Evolutionary conservation across 225 moss, liverwort and hornwort genomes (phyloP).

Genomic region (Sphagnum tenellum): DNA sequence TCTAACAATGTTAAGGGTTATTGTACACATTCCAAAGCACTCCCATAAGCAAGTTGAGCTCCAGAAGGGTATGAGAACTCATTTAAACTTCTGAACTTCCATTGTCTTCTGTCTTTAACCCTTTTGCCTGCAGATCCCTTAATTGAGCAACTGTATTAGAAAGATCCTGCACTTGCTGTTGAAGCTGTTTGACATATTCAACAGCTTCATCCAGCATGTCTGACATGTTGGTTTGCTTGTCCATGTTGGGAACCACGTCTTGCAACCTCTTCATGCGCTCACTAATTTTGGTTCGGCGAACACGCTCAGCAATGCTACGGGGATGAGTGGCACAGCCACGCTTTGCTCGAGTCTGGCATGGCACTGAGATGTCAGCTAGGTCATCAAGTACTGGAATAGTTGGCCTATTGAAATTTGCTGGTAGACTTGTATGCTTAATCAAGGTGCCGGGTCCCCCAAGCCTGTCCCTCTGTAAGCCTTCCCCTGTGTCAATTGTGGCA

Average conservation of each 20-base stretch:
- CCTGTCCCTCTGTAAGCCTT: slow-evolving; percentile 15
- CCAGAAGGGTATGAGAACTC: too few relatives aligned
- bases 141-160: slow-evolving; percentile 29
- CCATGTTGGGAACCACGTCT: slow-evolving; percentile 53
- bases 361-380: slow-evolving; percentile 26
- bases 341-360: slow-evolving; percentile 41
- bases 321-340: slow-evolving; percentile 58
- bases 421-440: slow-evolving; percentile 39
- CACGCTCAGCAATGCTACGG: slow-evolving; percentile 57
- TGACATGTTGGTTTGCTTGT: slow-evolving; percentile 55
- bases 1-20: too few relatives aligned
- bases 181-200: slow-evolving; percentile 55
- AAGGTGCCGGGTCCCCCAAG: slow-evolving; percentile 22
- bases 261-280: slow-evolving; percentile 69
- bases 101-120: slow-evolving; percentile 2
- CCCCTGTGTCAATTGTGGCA: slow-evolving; percentile 19
- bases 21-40: too few relatives aligned
- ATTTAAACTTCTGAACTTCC: too few relatives aligned
- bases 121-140: slow-evolving; percentile 1
- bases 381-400: slow-evolving; percentile 35
- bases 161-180: slow-evolving; percentile 46
- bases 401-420: slow-evolving; percentile 20
- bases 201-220: slow-evolving; percentile 68
- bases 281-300: slow-evolving; percentile 48
- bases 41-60: too few relatives aligned